Evolutionary conservation across 2,329 filamentous ascomycete species (phyloP).

Genomic region (Diaporthe capsici): DNA sequence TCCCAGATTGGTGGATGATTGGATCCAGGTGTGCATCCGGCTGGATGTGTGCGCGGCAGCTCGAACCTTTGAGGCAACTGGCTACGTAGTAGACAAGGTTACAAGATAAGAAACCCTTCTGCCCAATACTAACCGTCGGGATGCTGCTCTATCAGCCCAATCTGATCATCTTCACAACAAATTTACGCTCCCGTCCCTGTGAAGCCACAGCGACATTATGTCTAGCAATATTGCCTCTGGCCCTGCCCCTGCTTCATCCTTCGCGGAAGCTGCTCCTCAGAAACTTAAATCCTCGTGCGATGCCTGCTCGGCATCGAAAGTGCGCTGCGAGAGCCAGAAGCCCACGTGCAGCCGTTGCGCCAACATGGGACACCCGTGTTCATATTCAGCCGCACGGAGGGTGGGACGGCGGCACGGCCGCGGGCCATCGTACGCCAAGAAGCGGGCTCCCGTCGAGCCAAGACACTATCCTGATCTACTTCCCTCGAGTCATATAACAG

Average conservation of each 20-base stretch:
- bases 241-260: neutral
- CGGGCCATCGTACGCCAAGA: neutral
- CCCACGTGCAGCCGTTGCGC: neutral
- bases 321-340: neutral
- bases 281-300: neutral
- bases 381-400: neutral
- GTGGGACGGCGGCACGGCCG: neutral
- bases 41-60: neutral
- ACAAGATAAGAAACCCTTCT: neutral
- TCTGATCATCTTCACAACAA: neutral
- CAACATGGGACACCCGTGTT: neutral
- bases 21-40: neutral
- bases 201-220: neutral
- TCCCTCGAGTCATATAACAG: neutral
- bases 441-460: neutral
- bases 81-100: neutral
- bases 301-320: neutral
- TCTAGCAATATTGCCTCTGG: neutral
- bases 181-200: neutral
- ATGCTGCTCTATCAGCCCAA: neutral
- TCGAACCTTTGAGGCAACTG: neutral
- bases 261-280: neutral
- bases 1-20: neutral
- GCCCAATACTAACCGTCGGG: neutral
- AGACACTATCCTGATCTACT: neutral